Percentiles rank a stretch among this genome's conserved stretches.
Conservation (phyloP, 2,329 filamentous ascomycete species). For the Emericellopsis cladophorae region DNA sequence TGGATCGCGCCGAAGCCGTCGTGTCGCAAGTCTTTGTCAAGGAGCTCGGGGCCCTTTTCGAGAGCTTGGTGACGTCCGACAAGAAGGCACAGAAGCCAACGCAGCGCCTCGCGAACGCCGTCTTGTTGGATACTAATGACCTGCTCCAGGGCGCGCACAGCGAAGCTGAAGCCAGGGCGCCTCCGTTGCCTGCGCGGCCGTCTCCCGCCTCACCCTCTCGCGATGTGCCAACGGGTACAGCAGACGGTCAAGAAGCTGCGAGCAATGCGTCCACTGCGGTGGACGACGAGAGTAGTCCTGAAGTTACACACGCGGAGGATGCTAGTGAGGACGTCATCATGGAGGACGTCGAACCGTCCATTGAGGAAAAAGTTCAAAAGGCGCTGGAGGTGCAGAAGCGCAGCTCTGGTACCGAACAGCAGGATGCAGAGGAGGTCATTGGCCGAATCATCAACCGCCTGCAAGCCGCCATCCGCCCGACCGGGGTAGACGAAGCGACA, state of each 20-base stretch:
- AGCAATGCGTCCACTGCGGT: neutral
- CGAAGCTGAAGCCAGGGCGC: slow-evolving; percentile 14
- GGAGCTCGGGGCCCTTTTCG: slow-evolving; percentile 59
- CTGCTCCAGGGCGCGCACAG: slow-evolving; percentile 18
- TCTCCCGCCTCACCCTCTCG: slow-evolving; percentile 15
- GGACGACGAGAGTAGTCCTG: slow-evolving; percentile 3
- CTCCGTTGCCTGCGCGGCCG: slow-evolving; percentile 36
- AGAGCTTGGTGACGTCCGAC: slow-evolving; percentile 52
- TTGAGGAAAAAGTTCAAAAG: slow-evolving; percentile 22
- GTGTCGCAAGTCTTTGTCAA: slow-evolving; percentile 63
- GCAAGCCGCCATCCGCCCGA: slow-evolving; percentile 73
- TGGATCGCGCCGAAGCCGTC: slow-evolving; percentile 44
- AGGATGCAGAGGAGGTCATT: slow-evolving; percentile 94
- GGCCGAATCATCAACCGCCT: slow-evolving; percentile 83
- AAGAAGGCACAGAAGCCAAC: slow-evolving; percentile 55
- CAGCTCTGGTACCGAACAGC: slow-evolving; percentile 53
- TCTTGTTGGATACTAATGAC: slow-evolving; percentile 45
- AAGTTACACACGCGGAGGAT: slow-evolving; percentile 1
- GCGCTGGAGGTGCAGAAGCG: slow-evolving; percentile 32
- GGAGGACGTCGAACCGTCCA: slow-evolving; percentile 8
- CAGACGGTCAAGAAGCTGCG: neutral
- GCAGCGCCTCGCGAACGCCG: slow-evolving; percentile 67
- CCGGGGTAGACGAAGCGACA: slow-evolving; percentile 43
- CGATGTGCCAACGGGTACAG: no score
- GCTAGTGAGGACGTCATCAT: slow-evolving; percentile 12